These are phyloP conservation scores for Ascochyta koolunga DNA, from an alignment of 2,329 filamentous ascomycete genomes.

Conservation along the genomic window DNA sequence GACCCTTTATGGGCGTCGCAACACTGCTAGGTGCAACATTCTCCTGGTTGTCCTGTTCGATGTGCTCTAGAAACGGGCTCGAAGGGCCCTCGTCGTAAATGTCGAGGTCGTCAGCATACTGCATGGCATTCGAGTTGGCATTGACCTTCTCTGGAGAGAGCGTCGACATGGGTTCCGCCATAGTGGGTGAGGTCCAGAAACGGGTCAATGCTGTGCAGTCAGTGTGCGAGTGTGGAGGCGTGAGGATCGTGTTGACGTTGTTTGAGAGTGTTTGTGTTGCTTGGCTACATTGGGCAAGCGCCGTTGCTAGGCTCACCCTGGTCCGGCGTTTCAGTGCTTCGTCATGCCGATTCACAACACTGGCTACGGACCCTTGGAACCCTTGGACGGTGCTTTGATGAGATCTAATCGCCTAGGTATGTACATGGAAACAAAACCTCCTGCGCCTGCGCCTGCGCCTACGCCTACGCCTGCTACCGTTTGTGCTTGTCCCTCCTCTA, in stretches of 20 bases:
- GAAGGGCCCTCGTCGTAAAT: conserved; percentile 53
- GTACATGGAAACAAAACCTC: background rate
- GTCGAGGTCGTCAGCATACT: conserved; percentile 40
- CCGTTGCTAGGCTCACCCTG: conserved; percentile 7
- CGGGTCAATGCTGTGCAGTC: conserved; percentile 21
- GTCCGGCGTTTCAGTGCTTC: conserved; percentile 3
- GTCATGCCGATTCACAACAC: conserved; percentile 5
- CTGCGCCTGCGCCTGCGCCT: background rate
- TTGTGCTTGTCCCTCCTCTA: background rate
- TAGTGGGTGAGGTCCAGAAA: conserved; percentile 19
- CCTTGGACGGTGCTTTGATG: background rate
- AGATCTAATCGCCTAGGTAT: background rate
- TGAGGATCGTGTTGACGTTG: conserved; percentile 14
- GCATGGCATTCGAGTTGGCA: conserved; percentile 25
- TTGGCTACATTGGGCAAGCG: conserved; percentile 8
- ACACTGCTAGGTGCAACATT: conserved; percentile 25
- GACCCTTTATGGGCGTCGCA: conserved; percentile 33
- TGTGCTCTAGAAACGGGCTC: conserved; percentile 56
- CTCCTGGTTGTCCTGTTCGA: conserved; percentile 49
- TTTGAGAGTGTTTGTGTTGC: conserved; percentile 1
- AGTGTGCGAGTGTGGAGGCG: conserved; percentile 21
- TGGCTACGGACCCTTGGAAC: background rate
- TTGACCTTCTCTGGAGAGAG: conserved; percentile 42
- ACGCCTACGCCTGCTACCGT: background rate
- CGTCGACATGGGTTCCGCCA: conserved; percentile 42